phyloP scores from a whole-genome alignment of 352 stramenopile genomes.

The Globisporangium lucens region DNA sequence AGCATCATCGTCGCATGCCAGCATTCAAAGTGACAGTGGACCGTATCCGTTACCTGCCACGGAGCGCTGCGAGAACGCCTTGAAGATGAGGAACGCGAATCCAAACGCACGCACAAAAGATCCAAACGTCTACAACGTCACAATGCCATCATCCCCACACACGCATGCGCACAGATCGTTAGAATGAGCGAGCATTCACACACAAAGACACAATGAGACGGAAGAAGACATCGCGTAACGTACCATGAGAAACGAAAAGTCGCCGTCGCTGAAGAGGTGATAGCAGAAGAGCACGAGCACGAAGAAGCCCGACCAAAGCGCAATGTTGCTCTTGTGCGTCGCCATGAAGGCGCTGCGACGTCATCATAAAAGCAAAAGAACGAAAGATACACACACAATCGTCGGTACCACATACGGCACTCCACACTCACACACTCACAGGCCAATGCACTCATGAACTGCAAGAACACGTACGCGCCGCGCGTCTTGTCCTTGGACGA shows the following conservation, averaged over 20 bases:
- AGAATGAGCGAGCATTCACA: not conserved
- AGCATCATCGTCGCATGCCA: not conserved
- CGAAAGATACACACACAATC: not conserved
- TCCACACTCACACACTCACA: not conserved
- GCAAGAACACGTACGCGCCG: slow-evolving; percentile 35
- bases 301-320: slow-evolving; percentile 95
- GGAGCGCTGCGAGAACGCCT: slow-evolving; percentile 91
- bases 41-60: slow-evolving; percentile 54
- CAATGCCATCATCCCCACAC: not conserved
- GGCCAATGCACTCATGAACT: not conserved
- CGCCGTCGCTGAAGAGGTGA: slow-evolving; percentile 95
- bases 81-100: slow-evolving; percentile 93
- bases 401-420: not conserved
- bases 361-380: not conserved
- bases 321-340: slow-evolving; percentile 94
- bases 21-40: not conserved
- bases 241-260: slow-evolving; percentile 99
- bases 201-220: not conserved
- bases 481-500: slow-evolving; percentile 54
- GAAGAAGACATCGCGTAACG: not conserved
- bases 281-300: slow-evolving; percentile 94
- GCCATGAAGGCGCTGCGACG: slow-evolving; percentile 57
- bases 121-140: slow-evolving; percentile 78
- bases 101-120: slow-evolving; percentile 87
- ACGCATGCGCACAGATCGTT: not conserved